Conservation (phyloP, 805 yeast species). For the Maudiozyma saulgeensis region DNA sequence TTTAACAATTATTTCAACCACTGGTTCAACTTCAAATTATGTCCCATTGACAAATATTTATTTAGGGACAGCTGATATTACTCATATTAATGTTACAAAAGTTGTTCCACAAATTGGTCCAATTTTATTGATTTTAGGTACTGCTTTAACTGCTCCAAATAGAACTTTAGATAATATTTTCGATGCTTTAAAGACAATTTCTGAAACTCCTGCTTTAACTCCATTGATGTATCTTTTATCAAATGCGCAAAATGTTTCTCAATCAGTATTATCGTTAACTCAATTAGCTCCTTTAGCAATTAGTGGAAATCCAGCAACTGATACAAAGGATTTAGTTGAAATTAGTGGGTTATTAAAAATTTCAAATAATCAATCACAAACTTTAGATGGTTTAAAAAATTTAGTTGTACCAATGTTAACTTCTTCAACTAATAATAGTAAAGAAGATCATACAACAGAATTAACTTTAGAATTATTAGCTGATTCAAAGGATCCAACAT, state of each 20-base stretch:
- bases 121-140: slow-evolving; percentile 22
- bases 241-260: slow-evolving; percentile 17
- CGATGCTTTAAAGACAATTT: slow-evolving; percentile 17
- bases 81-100: slow-evolving; percentile 28
- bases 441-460: slow-evolving; percentile 7
- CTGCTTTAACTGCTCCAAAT: slow-evolving; percentile 24
- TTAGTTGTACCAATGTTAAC: slow-evolving; percentile 9
- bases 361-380: slow-evolving; percentile 4
- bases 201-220: slow-evolving; percentile 23
- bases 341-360: slow-evolving; percentile 10
- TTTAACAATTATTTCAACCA: slow-evolving; percentile 22
- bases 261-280: slow-evolving; percentile 18
- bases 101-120: slow-evolving; percentile 27
- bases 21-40: slow-evolving; percentile 27
- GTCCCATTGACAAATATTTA: slow-evolving; percentile 24
- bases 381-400: slow-evolving; percentile 14
- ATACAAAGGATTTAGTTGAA: slow-evolving; percentile 11
- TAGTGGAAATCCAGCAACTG: slow-evolving; percentile 9
- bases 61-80: slow-evolving; percentile 26
- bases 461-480: slow-evolving; percentile 15
- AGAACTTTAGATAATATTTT: slow-evolving; percentile 16
- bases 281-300: slow-evolving; percentile 24
- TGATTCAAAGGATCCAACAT: slow-evolving; percentile 17
- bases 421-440: not conserved
- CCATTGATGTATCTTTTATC: slow-evolving; percentile 24